phyloP scores from a whole-genome alignment of 2,329 filamentous ascomycete species.

The Lachnellula cervina region DNA sequence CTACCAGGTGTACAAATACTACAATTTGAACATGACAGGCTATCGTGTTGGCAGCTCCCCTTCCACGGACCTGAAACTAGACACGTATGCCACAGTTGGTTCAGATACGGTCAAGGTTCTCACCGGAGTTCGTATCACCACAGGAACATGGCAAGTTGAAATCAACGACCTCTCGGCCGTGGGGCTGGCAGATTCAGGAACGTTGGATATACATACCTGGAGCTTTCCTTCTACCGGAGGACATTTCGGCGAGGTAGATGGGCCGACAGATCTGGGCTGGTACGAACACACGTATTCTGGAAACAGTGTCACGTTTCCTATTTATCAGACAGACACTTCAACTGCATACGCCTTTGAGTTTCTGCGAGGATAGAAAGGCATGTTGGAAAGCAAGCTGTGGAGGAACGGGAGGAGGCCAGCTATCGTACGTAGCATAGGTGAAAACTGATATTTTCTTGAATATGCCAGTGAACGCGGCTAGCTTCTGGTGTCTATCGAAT shows the following conservation, averaged over 20 bases:
- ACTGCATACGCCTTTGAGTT: slow-evolving; percentile 41
- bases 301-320: slow-evolving; percentile 34
- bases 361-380: background rate
- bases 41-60: slow-evolving; percentile 34
- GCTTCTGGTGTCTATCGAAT: too few species aligned
- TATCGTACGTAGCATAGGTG: too few species aligned
- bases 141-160: slow-evolving; percentile 23
- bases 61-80: slow-evolving; percentile 22
- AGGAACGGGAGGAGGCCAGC: background rate
- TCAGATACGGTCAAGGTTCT: slow-evolving; percentile 17
- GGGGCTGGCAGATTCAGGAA: slow-evolving; percentile 17
- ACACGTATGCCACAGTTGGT: slow-evolving; percentile 22
- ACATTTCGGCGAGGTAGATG: slow-evolving; percentile 20
- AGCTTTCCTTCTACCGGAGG: slow-evolving; percentile 23
- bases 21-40: slow-evolving; percentile 41
- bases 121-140: slow-evolving; percentile 13
- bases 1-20: slow-evolving; percentile 45
- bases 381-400: background rate
- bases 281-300: slow-evolving; percentile 33
- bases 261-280: slow-evolving; percentile 28
- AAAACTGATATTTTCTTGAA: too few species aligned
- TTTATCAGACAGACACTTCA: slow-evolving; percentile 34
- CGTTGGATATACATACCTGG: slow-evolving; percentile 25
- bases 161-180: slow-evolving; percentile 17
- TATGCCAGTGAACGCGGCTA: too few species aligned